phyloP scores from a whole-genome alignment of 768 basidiomycete species.

The Trametes maxima region DNA sequence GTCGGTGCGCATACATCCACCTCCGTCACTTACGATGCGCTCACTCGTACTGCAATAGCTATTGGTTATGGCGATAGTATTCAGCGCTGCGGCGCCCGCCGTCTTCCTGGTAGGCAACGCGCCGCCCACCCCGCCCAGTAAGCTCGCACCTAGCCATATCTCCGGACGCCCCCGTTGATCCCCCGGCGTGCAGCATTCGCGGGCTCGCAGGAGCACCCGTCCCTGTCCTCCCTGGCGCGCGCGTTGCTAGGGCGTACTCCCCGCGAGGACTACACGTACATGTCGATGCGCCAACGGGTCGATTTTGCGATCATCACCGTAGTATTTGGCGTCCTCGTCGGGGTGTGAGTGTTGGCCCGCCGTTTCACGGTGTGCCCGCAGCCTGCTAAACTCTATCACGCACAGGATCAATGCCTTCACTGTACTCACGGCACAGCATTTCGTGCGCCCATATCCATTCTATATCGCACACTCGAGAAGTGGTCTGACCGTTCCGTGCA shows the following conservation, averaged over 20 bases:
- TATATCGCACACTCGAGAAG: neutral
- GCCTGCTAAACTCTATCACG: neutral
- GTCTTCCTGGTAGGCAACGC: slow-evolving; percentile 58
- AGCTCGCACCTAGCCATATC: slow-evolving; percentile 18
- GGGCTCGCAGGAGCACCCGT: slow-evolving; percentile 59
- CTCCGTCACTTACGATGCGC: neutral
- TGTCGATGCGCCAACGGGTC: slow-evolving; percentile 65
- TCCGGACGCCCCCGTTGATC: neutral
- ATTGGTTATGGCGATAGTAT: slow-evolving; percentile 70
- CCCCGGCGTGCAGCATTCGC: slow-evolving; percentile 54
- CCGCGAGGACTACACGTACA: slow-evolving; percentile 37
- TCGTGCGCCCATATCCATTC: slow-evolving; percentile 46
- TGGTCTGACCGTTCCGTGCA: slow-evolving; percentile 30
- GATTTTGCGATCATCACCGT: slow-evolving; percentile 65
- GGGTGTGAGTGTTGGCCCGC: slow-evolving; percentile 49
- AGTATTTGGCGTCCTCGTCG: slow-evolving; percentile 67
- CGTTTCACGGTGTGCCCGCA: neutral
- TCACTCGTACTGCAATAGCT: slow-evolving; percentile 45
- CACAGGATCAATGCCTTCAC: slow-evolving; percentile 63
- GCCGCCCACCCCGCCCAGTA: slow-evolving; percentile 83
- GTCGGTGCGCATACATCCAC: slow-evolving; percentile 49
- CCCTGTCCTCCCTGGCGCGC: slow-evolving; percentile 54
- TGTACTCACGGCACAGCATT: slow-evolving; percentile 65
- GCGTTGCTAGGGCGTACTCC: slow-evolving; percentile 50
- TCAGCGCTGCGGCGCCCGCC: slow-evolving; percentile 60